Evolutionary conservation across 495 filamentous ascomycete species (phyloP), one percentile per base, ranked within the genome.

Genomic region (Lentithecium fluviatile): DNA sequence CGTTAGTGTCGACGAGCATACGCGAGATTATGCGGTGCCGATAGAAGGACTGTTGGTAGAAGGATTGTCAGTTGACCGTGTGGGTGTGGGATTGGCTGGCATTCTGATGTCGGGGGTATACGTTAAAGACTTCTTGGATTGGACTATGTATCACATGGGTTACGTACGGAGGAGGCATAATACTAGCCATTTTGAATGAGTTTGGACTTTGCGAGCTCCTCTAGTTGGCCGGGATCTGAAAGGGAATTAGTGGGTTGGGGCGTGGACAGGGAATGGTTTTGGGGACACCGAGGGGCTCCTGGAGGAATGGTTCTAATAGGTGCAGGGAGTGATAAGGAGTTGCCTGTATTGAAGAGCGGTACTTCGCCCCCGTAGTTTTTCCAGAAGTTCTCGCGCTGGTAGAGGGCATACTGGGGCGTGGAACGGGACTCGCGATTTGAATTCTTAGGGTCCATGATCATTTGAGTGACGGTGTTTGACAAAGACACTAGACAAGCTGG

Each of bases 31-130:
- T 83, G 37, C 82, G 78, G 73, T 86, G 85, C 0, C 83, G 80
- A 75, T 79, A 86, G 78, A 88, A 88, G 60, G 86, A 79, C 69
- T 86, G 81, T 1, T n/a, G n/a, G 75, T 79, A 86, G 78, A 88
- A 88, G 60, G 86, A 79, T 69, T 86, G 81, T 1, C 85, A 79
- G 70, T 88, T 88, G 12, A 82, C 81, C 1, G 83, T 76, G 69
- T 88, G 85, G 15, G 85, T 89, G 57, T 75, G 77, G 7, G 85
- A 87, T 29, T 81, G 75, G 0, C 85, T 84, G 12, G 85, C 85
- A 63, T 87, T 88, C n/a, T n/a, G n/a, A n/a, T n/a, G n/a, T n/a
- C n/a, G n/a, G n/a, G n/a, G n/a, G n/a, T n/a, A n/a, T n/a, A n/a
- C n/a, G n/a, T n/a, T n/a, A n/a, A n/a, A n/a, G n/a, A n/a, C n/a